phyloP scores from a whole-genome alignment of 257 asterid genomes.

The Petunia axillaris region DNA sequence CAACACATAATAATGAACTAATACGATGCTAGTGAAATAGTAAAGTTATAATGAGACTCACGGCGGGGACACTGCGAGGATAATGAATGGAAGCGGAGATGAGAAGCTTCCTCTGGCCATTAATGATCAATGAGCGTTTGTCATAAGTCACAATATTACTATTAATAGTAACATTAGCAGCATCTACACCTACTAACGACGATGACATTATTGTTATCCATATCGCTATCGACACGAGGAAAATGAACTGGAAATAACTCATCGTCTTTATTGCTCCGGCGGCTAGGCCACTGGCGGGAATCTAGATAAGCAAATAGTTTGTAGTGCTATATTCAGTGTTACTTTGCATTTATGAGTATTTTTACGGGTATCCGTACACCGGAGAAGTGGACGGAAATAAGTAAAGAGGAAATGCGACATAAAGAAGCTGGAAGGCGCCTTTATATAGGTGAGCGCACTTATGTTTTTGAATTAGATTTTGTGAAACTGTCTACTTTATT shows the following conservation, averaged over 20 bases:
- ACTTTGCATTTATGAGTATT: background rate
- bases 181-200: background rate
- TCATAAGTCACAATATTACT: constrained; percentile 70
- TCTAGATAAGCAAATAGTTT: background rate
- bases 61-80: constrained; percentile 97
- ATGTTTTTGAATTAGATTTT: background rate
- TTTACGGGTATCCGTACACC: constrained; percentile 3
- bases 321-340: constrained; percentile 7
- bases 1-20: background rate
- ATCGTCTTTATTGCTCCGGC: constrained; percentile 2
- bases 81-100: constrained; percentile 91
- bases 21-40: background rate
- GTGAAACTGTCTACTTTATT: background rate
- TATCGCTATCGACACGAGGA: background rate
- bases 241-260: background rate
- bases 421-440: background rate
- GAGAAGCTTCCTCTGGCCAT: constrained; percentile 80
- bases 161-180: constrained; percentile 1
- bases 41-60: constrained; percentile 28
- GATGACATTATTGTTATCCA: constrained; percentile 2
- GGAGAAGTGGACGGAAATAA: constrained; percentile 4
- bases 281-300: background rate
- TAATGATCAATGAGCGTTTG: constrained; percentile 78
- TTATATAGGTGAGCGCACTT: background rate
- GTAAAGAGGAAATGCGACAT: background rate